phyloP scores from a whole-genome alignment of 371 early-diverging fungal species.

The Apophysomyces variabilis region DNA sequence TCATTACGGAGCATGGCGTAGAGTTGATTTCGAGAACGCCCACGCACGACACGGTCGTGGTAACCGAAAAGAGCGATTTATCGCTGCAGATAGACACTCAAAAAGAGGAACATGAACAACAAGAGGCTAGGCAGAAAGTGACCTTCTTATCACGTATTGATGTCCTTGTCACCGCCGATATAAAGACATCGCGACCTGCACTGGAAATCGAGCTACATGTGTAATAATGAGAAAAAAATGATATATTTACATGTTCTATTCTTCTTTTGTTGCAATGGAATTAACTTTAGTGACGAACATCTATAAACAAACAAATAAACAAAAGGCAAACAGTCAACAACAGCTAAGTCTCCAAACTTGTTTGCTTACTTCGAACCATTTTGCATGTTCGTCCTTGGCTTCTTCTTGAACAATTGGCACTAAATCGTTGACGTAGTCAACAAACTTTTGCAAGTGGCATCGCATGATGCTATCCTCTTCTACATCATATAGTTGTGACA shows the following conservation, averaged over 20 bases:
- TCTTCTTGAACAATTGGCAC: constrained; percentile 35
- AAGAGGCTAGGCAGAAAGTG: constrained; percentile 91
- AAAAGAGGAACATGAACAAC: constrained; percentile 73
- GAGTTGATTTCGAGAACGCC: constrained; percentile 15
- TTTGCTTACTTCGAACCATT: constrained; percentile 45
- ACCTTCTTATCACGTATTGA: constrained; percentile 80
- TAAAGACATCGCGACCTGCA: constrained; percentile 31
- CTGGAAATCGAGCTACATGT: constrained; percentile 42
- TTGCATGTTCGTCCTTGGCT: constrained; percentile 38
- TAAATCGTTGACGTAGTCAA: constrained; percentile 22
- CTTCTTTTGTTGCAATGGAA: background rate
- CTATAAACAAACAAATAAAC: constrained; percentile 10
- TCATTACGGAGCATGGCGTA: background rate
- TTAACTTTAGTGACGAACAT: constrained; percentile 15
- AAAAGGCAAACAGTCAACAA: background rate
- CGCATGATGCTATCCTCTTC: constrained; percentile 35
- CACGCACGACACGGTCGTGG: constrained; percentile 3
- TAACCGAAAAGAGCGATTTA: constrained; percentile 13
- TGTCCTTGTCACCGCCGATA: constrained; percentile 25
- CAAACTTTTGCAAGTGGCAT: constrained; percentile 24
- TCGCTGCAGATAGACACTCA: constrained; percentile 19
- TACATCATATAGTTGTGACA: constrained; percentile 47
- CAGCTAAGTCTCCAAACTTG: background rate
- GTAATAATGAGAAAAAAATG: no score
- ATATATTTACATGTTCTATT: background rate